phyloP scores from a whole-genome alignment of 176 grass and related monocot species.

The Musa troglodytarum region DNA sequence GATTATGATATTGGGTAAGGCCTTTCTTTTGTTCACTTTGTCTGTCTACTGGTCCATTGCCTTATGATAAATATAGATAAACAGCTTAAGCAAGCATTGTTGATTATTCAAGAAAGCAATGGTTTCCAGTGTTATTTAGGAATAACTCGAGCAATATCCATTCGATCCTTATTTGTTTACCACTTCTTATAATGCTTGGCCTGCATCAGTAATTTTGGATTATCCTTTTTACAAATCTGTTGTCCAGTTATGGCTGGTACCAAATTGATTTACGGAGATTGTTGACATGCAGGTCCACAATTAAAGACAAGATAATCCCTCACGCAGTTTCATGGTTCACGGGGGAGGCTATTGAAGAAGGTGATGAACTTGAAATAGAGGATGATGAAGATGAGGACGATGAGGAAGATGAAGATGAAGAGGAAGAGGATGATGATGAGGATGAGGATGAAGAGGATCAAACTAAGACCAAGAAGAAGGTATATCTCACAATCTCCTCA shows the following conservation, averaged over 20 bases:
- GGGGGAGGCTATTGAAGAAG: slow-evolving; percentile 12
- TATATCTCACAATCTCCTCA: not conserved
- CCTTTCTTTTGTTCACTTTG: not conserved
- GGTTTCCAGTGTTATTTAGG: not conserved
- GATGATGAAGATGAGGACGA: slow-evolving; percentile 1
- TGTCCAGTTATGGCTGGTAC: not conserved
- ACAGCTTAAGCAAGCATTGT: too few species aligned
- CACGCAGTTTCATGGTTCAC: slow-evolving; percentile 20
- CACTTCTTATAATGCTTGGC: too few species aligned
- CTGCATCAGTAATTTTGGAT: too few species aligned
- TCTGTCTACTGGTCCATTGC: too few species aligned
- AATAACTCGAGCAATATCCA: too few species aligned
- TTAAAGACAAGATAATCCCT: slow-evolving; percentile 19
- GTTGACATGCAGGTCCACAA: not conserved
- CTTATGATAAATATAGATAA: too few species aligned
- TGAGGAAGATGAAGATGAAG: not conserved
- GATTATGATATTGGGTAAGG: slow-evolving; percentile 22
- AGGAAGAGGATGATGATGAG: not conserved
- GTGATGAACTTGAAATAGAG: slow-evolving; percentile 2
- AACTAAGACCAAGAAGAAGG: slow-evolving; percentile 1
- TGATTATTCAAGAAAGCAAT: not conserved
- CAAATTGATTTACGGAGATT: not conserved
- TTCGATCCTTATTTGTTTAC: too few species aligned
- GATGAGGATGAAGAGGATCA: not conserved
- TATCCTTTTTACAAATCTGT: not conserved